These are phyloP conservation scores for Acorus calamus DNA, from an alignment of 106 monocot genomes.

Conservation along the genomic window DNA sequence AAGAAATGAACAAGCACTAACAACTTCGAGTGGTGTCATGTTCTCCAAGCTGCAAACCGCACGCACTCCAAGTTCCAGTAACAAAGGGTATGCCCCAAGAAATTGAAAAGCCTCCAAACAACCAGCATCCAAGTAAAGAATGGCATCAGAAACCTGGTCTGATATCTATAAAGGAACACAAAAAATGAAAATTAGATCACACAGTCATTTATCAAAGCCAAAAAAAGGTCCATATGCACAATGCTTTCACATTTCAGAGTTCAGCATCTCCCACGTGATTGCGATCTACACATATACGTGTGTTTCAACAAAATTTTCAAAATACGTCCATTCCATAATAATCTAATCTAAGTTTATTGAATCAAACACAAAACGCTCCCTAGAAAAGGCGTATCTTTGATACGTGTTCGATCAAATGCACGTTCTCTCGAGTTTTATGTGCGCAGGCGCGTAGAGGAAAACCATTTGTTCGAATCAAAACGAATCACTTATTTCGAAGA, in stretches of 20 bases:
- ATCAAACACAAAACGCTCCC: no score
- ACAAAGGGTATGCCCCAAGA: constrained; percentile 55
- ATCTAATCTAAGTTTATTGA: no score
- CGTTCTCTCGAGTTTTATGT: no score
- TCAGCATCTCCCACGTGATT: background rate
- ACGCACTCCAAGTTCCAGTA: constrained; percentile 63
- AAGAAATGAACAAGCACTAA: constrained; percentile 25
- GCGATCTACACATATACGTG: no score
- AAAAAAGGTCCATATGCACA: background rate
- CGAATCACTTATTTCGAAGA: no score
- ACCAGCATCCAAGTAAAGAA: constrained; percentile 79
- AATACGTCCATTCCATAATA: no score
- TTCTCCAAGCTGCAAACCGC: constrained; percentile 80
- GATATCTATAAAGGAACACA: constrained; percentile 39
- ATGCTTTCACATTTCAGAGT: background rate
- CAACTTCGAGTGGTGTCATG: constrained; percentile 65
- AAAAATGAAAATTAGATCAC: background rate
- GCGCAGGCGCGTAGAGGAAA: no score
- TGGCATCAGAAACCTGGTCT: constrained; percentile 44
- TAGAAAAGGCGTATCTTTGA: no score
- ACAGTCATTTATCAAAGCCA: background rate
- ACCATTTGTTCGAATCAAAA: no score
- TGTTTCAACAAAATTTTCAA: no score
- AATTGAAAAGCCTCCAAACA: constrained; percentile 68
- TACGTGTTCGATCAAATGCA: no score